Evolutionary conservation across 225 moss, liverwort and hornwort genomes (phyloP).

Genomic region (Neckera pumila): DNA sequence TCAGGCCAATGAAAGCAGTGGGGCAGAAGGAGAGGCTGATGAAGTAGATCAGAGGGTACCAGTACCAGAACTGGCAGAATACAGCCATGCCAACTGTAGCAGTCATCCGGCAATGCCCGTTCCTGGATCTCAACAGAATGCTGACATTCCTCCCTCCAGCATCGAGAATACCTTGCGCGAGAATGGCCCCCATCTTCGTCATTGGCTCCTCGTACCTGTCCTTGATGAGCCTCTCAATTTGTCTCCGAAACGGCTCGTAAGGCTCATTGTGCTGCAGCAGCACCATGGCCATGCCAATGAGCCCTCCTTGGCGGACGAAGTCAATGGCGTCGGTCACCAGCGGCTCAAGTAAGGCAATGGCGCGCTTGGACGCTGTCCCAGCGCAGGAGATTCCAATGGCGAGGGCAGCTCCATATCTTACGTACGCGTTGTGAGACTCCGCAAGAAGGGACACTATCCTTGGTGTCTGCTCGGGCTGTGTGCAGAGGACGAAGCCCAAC

Average conservation of each 20-base stretch:
- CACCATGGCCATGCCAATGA: conserved; percentile 96
- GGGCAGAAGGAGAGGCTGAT: conserved; percentile 85
- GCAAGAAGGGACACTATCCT: conserved; percentile 45
- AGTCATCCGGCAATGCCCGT: conserved; percentile 84
- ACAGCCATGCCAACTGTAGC: conserved; percentile 92
- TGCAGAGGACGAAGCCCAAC: conserved; percentile 52
- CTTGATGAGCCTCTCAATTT: conserved; percentile 66
- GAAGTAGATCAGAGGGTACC: conserved; percentile 98
- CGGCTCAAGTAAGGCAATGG: conserved; percentile 72
- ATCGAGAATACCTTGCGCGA: conserved; percentile 91
- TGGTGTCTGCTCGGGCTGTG: conserved; percentile 55
- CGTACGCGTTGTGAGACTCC: conserved; percentile 48
- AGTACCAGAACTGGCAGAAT: conserved; percentile 99
- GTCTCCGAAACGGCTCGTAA: conserved; percentile 61
- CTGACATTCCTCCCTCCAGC: conserved; percentile 91
- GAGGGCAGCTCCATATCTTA: conserved; percentile 63
- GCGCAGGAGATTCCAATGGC: conserved; percentile 96
- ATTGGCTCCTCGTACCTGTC: conserved; percentile 82
- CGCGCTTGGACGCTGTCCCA: conserved; percentile 72
- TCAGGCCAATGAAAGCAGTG: conserved; percentile 89
- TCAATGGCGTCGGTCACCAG: conserved; percentile 72
- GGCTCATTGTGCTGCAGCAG: conserved; percentile 76
- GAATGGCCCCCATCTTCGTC: conserved; percentile 98
- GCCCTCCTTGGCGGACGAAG: conserved; percentile 88
- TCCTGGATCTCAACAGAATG: conserved; percentile 70